Conservation (phyloP, 169 alveolate genomes). For the Perkinsus chesapeaki region DNA sequence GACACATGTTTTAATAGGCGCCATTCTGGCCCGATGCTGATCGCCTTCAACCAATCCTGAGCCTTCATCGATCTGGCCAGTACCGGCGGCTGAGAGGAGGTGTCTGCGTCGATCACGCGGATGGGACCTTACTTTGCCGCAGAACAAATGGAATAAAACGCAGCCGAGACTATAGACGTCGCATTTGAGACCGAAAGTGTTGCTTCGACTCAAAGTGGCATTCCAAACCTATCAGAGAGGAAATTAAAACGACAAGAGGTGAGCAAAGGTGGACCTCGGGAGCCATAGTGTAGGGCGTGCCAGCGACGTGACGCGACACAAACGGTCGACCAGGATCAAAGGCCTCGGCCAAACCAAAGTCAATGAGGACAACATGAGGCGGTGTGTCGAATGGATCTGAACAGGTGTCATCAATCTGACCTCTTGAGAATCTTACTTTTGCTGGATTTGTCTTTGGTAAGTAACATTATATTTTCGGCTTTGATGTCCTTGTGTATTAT, state of each 20-base stretch:
- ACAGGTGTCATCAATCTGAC: background rate
- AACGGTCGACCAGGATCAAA: background rate
- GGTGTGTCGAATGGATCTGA: background rate
- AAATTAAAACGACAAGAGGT: no score
- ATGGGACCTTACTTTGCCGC: background rate
- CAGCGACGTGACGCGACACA: background rate
- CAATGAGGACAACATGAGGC: slow-evolving; percentile 10
- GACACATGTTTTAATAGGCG: background rate
- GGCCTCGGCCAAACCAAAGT: background rate
- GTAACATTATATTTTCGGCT: slow-evolving; percentile 17
- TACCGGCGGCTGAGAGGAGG: background rate
- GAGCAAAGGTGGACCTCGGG: no score
- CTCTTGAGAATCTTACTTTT: no score
- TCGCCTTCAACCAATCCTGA: background rate
- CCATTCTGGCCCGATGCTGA: slow-evolving; percentile 2
- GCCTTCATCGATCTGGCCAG: background rate
- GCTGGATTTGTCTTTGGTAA: background rate
- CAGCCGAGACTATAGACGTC: slow-evolving; percentile 4
- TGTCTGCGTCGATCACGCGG: background rate
- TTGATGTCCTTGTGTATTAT: slow-evolving; percentile 17
- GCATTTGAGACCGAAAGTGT: slow-evolving; percentile 7
- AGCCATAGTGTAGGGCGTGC: slow-evolving; percentile 8
- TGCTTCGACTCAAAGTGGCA: background rate
- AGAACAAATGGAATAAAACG: background rate
- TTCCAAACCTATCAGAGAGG: background rate